phyloP scores from a whole-genome alignment of 495 filamentous ascomycete species.

The Penicillium samsonianum region DNA sequence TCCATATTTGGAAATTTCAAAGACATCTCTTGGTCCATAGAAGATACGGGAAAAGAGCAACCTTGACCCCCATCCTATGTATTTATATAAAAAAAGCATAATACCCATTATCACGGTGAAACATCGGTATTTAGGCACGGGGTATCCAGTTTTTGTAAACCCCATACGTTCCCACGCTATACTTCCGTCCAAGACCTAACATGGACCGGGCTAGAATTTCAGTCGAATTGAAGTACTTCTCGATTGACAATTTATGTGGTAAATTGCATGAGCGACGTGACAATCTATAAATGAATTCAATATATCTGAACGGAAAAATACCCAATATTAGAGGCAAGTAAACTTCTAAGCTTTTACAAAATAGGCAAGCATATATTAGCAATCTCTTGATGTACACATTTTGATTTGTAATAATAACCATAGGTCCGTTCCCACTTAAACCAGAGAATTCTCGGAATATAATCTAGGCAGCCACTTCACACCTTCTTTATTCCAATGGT shows the following conservation, averaged over 20 bases:
- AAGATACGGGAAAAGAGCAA: not conserved
- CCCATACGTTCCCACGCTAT: not conserved
- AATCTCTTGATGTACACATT: not conserved
- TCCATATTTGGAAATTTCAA: not conserved
- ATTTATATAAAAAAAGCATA: not conserved
- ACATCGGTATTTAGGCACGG: no score
- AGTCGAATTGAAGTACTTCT: not conserved
- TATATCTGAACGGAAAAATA: not conserved
- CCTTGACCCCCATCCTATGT: not conserved
- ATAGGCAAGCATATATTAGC: no score
- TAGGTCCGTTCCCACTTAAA: not conserved
- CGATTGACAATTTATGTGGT: not conserved
- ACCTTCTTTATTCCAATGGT: not conserved
- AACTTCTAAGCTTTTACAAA: not conserved
- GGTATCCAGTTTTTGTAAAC: no score
- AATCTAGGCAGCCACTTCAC: not conserved
- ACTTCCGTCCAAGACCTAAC: not conserved
- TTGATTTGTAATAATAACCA: no score
- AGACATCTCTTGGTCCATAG: not conserved
- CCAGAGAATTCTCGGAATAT: not conserved
- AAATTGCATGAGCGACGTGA: not conserved
- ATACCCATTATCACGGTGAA: not conserved
- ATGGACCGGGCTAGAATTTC: not conserved
- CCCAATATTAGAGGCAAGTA: not conserved
- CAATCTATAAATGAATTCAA: not conserved